Conservation (phyloP, 768 basidiomycete species). For the Leccinum incarnatum region DNA sequence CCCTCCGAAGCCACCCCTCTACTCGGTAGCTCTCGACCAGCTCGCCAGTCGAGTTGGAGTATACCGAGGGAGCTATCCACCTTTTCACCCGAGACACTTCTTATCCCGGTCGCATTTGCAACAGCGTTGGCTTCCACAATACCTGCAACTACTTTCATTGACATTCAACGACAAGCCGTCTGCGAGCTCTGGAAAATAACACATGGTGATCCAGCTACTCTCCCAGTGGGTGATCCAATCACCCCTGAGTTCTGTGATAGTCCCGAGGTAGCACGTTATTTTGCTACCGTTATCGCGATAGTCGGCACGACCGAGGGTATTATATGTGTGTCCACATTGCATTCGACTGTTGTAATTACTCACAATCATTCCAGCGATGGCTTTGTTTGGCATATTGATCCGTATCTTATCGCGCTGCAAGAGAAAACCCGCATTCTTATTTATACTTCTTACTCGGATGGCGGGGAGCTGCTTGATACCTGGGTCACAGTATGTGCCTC, state of each 20-base stretch:
- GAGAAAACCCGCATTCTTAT: constrained; percentile 24
- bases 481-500: constrained; percentile 15
- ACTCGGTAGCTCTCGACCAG: constrained; percentile 3
- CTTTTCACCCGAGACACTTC: constrained; percentile 18
- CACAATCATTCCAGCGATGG: constrained; percentile 19
- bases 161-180: constrained; percentile 24
- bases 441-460: constrained; percentile 7
- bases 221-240: constrained; percentile 9
- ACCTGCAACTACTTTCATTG: constrained; percentile 26
- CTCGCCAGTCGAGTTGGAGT: neutral
- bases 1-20: constrained; percentile 12
- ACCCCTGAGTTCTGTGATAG: constrained; percentile 18
- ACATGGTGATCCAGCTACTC: constrained; percentile 5
- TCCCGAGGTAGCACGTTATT: constrained; percentile 22
- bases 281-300: constrained; percentile 18
- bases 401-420: constrained; percentile 26
- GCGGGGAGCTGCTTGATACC: constrained; percentile 15
- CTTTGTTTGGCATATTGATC: constrained; percentile 22
- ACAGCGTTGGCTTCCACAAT: constrained; percentile 21
- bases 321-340: constrained; percentile 14
- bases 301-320: constrained; percentile 17
- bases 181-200: constrained; percentile 25
- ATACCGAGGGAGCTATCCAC: neutral
- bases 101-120: constrained; percentile 28
- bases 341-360: neutral